phyloP scores from a whole-genome alignment of 2,329 filamentous ascomycete species.

The Esteya vermicola region DNA sequence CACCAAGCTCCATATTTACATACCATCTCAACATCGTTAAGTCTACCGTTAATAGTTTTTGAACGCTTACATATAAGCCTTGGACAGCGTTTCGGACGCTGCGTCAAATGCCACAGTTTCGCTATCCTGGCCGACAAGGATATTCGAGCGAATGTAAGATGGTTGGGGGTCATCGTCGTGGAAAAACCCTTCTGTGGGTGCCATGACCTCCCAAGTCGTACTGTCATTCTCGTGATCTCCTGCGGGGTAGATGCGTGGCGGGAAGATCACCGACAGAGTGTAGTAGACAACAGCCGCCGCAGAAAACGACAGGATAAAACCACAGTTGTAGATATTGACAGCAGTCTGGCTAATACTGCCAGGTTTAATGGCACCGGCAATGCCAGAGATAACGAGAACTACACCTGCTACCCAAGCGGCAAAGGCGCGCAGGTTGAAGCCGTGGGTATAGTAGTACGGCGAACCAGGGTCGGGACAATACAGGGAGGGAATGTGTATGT shows the following conservation, averaged over 20 bases:
- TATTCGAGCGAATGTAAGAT: not conserved
- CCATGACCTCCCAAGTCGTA: not conserved
- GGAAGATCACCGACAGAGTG: not conserved
- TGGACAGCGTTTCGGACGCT: no score
- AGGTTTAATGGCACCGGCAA: conserved; percentile 17
- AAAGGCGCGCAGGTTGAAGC: conserved; percentile 19
- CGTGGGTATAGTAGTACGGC: conserved; percentile 16
- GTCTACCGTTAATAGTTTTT: no score
- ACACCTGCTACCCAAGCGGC: conserved; percentile 19
- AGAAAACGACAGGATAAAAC: conserved; percentile 25
- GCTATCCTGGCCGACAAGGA: conserved; percentile 1
- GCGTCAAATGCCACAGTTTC: no score
- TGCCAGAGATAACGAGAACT: conserved; percentile 19
- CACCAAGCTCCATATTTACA: no score
- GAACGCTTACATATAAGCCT: no score
- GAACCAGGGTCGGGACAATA: not conserved
- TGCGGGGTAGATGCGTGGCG: not conserved
- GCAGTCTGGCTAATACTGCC: conserved; percentile 14
- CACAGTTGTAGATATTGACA: conserved; percentile 13
- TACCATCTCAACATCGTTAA: no score
- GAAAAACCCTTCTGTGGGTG: not conserved
- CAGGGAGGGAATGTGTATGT: conserved; percentile 4
- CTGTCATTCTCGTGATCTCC: not conserved
- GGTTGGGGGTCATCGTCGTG: conserved; percentile 1
- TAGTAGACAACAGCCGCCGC: conserved; percentile 77